Evolutionary conservation across 2,329 filamentous ascomycete species (phyloP).

Genomic region (Botrytis sinoallii): DNA sequence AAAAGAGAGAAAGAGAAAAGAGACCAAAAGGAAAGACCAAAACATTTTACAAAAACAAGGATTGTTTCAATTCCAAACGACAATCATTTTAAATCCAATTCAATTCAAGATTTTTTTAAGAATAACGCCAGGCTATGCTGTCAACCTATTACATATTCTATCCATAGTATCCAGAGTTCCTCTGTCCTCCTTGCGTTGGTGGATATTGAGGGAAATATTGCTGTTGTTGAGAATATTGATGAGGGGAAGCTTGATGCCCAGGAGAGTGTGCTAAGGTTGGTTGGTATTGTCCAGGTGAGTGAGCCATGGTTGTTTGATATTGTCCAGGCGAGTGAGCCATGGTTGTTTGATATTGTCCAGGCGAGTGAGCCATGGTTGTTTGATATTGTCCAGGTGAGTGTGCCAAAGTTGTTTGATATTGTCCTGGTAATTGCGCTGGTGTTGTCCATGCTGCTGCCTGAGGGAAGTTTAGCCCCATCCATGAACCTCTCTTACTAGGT

Average conservation of each 20-base stretch:
- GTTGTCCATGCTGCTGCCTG: slow-evolving; percentile 40
- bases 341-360: not conserved
- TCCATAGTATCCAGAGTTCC: slow-evolving; percentile 25
- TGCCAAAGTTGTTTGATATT: not conserved
- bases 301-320: not conserved
- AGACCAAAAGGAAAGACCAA: not conserved
- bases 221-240: slow-evolving; percentile 23
- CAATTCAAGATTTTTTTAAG: not conserved
- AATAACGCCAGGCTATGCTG: not conserved
- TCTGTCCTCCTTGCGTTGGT: slow-evolving; percentile 24
- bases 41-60: not conserved
- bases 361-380: not conserved
- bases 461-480: slow-evolving; percentile 37
- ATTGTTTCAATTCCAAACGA: not conserved
- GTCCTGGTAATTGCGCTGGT: slow-evolving; percentile 20
- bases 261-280: slow-evolving; percentile 5
- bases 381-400: not conserved
- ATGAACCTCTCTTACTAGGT: slow-evolving; percentile 36
- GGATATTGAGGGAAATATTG: slow-evolving; percentile 25
- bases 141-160: slow-evolving; percentile 15
- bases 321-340: slow-evolving; percentile 3
- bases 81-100: not conserved
- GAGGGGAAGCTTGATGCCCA: slow-evolving; percentile 22
- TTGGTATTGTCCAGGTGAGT: slow-evolving; percentile 12
- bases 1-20: slow-evolving; percentile 1